Evolutionary conservation across 2,329 filamentous ascomycete species (phyloP), one percentile per base, ranked within the genome.

Genomic region (Cladophialophora yegresii): DNA sequence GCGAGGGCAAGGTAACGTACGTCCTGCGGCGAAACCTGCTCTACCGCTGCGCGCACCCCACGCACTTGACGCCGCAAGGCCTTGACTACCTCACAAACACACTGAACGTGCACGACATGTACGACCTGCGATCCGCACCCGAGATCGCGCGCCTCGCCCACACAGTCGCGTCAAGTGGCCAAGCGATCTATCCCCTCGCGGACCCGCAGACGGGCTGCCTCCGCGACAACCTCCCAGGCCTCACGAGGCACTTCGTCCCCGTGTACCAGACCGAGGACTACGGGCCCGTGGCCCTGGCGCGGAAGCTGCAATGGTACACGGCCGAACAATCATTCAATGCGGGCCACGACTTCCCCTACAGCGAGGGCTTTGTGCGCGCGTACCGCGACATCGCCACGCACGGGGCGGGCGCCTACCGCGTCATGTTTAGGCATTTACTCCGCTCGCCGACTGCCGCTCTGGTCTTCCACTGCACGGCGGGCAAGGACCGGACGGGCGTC

Each of bases 401-500:
- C 43, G 88, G 82, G 0, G 61, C 40, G 13, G 54, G 55, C 7
- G 80, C 83, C 1, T 89, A 84, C 72, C 74, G 75, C n/a, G 79
- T 79, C 1, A 89, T 92, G 64, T 79, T 91, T 45, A 73, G 76
- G 16, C 84, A 90, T 70, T 77, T 91, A 7, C 75, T 84, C 7
- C 58, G 62, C 4, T 22, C 33, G 3, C 61, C 58, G 7, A 45
- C 16, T 49, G 50, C 43, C 2, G 57, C 63, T 9, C 43, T 89
- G 9, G 78, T 91, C 6, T 78, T 92, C 7, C 89, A 93, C 72
- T 92, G 90, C 75, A 90, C 89, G 0, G 89, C 88, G 0, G 90
- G 90, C 12, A 93, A 93, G 76, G 90, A 93, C 74, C 82, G 90
- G 50, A 92, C 90, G 0, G 90, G 90, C 1, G 82, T 92, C 4